These are phyloP conservation scores for Cubamyces lactineus DNA, from an alignment of 768 basidiomycete genomes.

Conservation along the genomic window DNA sequence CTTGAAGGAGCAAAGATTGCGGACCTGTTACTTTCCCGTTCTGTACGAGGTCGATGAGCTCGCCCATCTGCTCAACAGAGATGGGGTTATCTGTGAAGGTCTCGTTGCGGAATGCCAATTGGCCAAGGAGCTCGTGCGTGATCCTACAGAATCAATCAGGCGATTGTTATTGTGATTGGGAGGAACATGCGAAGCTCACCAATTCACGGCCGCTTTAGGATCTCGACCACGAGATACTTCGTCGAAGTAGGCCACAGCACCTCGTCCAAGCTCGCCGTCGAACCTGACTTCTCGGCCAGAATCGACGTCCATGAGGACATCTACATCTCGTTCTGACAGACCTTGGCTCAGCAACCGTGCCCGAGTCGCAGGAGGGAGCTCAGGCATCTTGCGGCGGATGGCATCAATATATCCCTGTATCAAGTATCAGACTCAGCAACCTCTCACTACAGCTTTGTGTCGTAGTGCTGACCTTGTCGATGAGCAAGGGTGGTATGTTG, in stretches of 20 bases:
- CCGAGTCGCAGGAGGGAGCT: slow-evolving; percentile 70
- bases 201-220: slow-evolving; percentile 79
- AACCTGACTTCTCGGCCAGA: slow-evolving; percentile 61
- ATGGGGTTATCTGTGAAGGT: slow-evolving; percentile 64
- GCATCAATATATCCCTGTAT: slow-evolving; percentile 63
- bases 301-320: slow-evolving; percentile 77
- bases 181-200: slow-evolving; percentile 51
- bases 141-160: slow-evolving; percentile 57
- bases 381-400: slow-evolving; percentile 63
- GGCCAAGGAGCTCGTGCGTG: slow-evolving; percentile 84
- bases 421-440: not conserved
- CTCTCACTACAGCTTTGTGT: not conserved
- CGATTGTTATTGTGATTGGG: not conserved
- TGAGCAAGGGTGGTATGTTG: slow-evolving; percentile 76
- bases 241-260: slow-evolving; percentile 84
- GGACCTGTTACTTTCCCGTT: slow-evolving; percentile 69
- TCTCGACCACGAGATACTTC: slow-evolving; percentile 59
- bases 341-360: slow-evolving; percentile 57
- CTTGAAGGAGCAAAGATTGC: slow-evolving; percentile 9
- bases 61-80: slow-evolving; percentile 65
- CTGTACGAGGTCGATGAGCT: slow-evolving; percentile 78
- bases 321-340: slow-evolving; percentile 65
- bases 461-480: slow-evolving; percentile 42
- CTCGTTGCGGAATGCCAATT: slow-evolving; percentile 61
- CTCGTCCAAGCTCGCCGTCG: slow-evolving; percentile 55